phyloP scores from a whole-genome alignment of 352 stramenopile species.

The Globisporangium perplexum region DNA sequence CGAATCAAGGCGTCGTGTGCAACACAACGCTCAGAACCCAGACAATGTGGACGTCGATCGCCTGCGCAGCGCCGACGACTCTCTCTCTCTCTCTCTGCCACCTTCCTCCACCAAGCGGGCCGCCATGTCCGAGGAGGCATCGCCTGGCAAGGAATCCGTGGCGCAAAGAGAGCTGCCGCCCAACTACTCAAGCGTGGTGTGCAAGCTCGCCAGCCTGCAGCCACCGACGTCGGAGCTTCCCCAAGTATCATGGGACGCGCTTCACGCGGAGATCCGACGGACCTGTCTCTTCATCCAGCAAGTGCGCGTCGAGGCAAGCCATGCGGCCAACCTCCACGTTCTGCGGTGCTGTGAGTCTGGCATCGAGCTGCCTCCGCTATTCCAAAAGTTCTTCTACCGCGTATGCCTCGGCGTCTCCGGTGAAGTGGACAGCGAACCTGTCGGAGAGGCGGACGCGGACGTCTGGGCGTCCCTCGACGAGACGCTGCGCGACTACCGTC shows the following conservation, averaged over 20 bases:
- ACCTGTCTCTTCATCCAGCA: not conserved
- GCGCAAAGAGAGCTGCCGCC: not conserved
- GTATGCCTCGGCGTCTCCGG: too few species aligned
- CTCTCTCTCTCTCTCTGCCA: not conserved
- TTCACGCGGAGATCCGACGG: not conserved
- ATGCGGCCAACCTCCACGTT: not conserved
- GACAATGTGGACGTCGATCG: too few species aligned
- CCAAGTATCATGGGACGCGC: not conserved
- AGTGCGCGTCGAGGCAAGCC: not conserved
- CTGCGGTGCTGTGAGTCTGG: not conserved
- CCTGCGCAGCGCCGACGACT: too few species aligned
- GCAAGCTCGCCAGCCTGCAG: not conserved
- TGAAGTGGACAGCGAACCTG: too few species aligned
- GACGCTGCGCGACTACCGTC: too few species aligned
- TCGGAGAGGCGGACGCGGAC: too few species aligned
- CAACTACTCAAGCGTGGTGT: not conserved
- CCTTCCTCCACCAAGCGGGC: not conserved
- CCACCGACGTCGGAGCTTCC: not conserved
- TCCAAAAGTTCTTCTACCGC: too few species aligned
- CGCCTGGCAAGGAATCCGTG: not conserved
- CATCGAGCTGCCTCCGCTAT: not conserved
- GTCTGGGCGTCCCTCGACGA: too few species aligned
- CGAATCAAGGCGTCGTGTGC: too few species aligned
- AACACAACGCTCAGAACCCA: too few species aligned
- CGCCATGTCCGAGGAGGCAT: not conserved